A percentile compares a stretch with the other conserved stretches of the same genome.
Conservation (phyloP, 768 basidiomycete species). For the Rubroboletus pulcherrimus region DNA sequence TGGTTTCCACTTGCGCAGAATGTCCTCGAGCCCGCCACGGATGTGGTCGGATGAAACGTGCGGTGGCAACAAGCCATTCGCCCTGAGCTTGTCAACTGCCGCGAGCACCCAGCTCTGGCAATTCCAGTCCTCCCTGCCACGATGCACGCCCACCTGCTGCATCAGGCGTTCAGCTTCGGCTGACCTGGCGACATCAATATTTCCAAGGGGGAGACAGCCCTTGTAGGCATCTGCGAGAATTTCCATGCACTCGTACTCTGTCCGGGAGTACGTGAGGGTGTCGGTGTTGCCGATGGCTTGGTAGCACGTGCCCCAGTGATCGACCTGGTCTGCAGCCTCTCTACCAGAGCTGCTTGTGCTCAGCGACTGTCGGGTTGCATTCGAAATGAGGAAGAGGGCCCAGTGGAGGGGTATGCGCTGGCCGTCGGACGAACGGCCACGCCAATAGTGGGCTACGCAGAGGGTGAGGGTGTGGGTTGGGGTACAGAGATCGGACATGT, state of each 20-base stretch:
- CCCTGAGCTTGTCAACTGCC: conserved; percentile 24
- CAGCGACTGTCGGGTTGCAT: conserved; percentile 23
- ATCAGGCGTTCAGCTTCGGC: conserved; percentile 19
- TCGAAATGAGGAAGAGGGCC: conserved; percentile 28
- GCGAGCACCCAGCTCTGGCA: conserved; percentile 30
- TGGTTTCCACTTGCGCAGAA: conserved; percentile 23
- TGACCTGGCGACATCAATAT: conserved; percentile 14
- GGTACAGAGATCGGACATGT: conserved; percentile 16
- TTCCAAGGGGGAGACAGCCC: conserved; percentile 26
- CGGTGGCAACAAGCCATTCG: conserved; percentile 11
- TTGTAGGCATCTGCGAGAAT: conserved; percentile 29
- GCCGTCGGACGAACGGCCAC: conserved; percentile 19
- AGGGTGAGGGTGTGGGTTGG: conserved; percentile 19
- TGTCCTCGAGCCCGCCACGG: conserved; percentile 21
- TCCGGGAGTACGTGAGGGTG: conserved; percentile 25
- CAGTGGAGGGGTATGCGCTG: conserved; percentile 27
- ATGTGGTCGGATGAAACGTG: conserved; percentile 20
- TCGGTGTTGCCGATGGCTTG: conserved; percentile 30
- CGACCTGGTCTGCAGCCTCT: conserved; percentile 21
- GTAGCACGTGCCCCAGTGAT: conserved; percentile 31
- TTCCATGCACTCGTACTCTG: conserved; percentile 29
- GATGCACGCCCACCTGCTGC: conserved; percentile 22
- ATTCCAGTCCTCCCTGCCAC: conserved; percentile 31
- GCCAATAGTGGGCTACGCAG: conserved; percentile 32
- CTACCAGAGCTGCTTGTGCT: conserved; percentile 18